These are phyloP conservation scores for Sphenostylis stenocarpa DNA, from an alignment of 306 rosid species.

Conservation along the genomic window DNA sequence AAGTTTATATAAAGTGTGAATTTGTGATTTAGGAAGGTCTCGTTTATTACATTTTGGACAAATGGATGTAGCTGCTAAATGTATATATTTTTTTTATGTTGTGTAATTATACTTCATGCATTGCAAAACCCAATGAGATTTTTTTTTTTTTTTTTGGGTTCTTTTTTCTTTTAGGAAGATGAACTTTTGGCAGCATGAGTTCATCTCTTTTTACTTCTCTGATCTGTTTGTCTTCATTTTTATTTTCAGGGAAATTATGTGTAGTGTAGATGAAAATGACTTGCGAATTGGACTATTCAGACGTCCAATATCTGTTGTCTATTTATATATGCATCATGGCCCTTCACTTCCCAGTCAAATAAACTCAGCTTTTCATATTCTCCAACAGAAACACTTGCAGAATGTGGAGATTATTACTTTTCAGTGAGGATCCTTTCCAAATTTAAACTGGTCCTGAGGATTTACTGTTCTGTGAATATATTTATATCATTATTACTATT, in stretches of 20 bases:
- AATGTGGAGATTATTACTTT: not conserved
- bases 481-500: too few relatives aligned
- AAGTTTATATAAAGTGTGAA: constrained; percentile 14
- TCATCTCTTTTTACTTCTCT: constrained; percentile 3
- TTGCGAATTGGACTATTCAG: not conserved
- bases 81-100: not conserved
- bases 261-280: constrained; percentile 26
- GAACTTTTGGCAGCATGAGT: constrained; percentile 31
- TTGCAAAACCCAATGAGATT: not conserved
- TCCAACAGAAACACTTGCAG: not conserved
- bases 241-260: not conserved
- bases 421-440: not conserved
- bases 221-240: not conserved
- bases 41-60: not conserved
- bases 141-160: not conserved
- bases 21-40: not conserved
- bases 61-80: constrained; percentile 4
- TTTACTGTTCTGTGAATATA: not conserved
- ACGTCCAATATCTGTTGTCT: not conserved
- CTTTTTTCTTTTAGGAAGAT: not conserved
- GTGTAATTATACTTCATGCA: constrained; percentile 34
- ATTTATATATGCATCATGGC: not conserved
- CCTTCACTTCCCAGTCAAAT: not conserved
- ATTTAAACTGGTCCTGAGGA: not conserved
- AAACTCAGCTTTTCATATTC: not conserved